phyloP scores from a whole-genome alignment of 2,329 filamentous ascomycete genomes.

The Fusarium drepaniforme region DNA sequence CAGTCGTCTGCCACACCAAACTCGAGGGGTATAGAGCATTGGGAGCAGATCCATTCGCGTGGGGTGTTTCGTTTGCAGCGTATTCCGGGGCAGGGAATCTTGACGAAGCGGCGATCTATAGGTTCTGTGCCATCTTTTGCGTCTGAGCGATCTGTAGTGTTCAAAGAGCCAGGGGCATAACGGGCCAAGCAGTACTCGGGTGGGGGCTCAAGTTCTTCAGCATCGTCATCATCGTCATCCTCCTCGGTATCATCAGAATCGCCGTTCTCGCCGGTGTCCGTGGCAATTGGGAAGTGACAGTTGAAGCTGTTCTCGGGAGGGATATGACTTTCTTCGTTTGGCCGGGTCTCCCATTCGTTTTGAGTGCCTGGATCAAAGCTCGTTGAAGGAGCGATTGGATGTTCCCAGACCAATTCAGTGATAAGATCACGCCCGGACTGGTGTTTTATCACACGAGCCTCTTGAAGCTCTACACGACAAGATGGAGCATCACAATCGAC shows the following conservation, averaged over 20 bases:
- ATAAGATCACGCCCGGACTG: neutral
- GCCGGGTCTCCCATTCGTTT: too few relatives aligned
- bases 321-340: too few relatives aligned
- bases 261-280: too few relatives aligned
- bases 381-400: too few relatives aligned
- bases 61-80: neutral
- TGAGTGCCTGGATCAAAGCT: too few relatives aligned
- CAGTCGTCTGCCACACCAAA: neutral
- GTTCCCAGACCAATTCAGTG: neutral
- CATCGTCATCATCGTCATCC: too few relatives aligned
- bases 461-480: neutral
- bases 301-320: too few relatives aligned
- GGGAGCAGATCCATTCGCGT: neutral
- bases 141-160: rapidly evolving
- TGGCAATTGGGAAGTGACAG: too few relatives aligned
- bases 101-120: neutral
- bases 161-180: neutral
- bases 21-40: neutral
- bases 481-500: slow-evolving; percentile 32
- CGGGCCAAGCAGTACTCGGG: neutral
- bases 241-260: too few relatives aligned
- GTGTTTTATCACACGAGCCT: neutral
- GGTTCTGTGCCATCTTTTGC: neutral
- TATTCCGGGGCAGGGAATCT: neutral
- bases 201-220: too few relatives aligned